These are phyloP conservation scores for Trypanosoma mega DNA, from an alignment of 208 protist genomes.

Conservation along the genomic window DNA sequence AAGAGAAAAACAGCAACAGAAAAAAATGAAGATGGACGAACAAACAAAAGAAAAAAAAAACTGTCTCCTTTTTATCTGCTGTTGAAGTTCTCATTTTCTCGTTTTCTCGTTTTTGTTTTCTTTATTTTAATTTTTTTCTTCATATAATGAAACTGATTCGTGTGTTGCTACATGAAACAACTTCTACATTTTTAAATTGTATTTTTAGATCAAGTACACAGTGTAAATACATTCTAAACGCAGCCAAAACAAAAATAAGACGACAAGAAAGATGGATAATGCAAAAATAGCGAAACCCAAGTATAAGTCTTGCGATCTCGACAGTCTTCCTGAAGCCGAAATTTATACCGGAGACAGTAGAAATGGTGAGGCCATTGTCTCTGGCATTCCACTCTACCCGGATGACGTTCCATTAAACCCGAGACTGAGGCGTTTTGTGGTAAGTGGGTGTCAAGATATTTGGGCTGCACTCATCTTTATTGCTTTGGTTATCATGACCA, in stretches of 20 bases:
- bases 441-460: conserved; percentile 66
- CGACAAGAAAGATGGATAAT: not conserved
- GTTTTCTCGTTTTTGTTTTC: conserved; percentile 3
- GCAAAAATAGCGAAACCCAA: conserved; percentile 2
- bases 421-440: conserved; percentile 62
- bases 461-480: conserved; percentile 69
- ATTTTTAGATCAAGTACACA: no score
- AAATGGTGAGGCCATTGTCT: conserved; percentile 23
- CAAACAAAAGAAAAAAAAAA: no score
- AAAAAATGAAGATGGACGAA: no score
- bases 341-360: not conserved
- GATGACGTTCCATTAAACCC: conserved; percentile 36
- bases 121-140: conserved; percentile 6
- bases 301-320: conserved; percentile 15
- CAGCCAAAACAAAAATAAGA: no score
- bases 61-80: not conserved
- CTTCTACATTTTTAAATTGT: no score
- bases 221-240: no score
- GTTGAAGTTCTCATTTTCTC: not conserved
- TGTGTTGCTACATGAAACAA: no score
- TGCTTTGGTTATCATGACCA: conserved; percentile 23
- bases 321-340: conserved; percentile 14
- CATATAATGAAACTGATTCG: no score
- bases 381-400: conserved; percentile 62
- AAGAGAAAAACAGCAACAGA: no score